phyloP scores from a whole-genome alignment of 2,329 filamentous ascomycete species.

The Pseudogymnoascus sp. region DNA sequence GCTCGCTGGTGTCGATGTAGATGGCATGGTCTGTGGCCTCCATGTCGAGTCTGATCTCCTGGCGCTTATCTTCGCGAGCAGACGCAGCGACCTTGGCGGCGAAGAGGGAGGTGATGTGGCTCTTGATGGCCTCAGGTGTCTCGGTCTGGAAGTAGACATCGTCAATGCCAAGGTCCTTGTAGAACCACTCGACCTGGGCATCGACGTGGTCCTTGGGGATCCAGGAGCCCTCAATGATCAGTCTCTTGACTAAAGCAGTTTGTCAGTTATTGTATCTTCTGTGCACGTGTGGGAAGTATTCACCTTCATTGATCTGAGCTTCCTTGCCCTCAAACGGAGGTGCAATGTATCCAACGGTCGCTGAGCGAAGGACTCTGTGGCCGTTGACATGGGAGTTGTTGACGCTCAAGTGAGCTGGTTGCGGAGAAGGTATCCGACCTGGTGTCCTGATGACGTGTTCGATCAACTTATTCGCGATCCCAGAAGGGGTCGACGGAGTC shows the following conservation, averaged over 20 bases:
- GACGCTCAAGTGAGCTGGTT: conserved; percentile 77
- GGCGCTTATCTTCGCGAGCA: conserved; percentile 83
- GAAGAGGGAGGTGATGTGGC: conserved; percentile 91
- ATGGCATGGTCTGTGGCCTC: conserved; percentile 91
- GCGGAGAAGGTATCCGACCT: conserved; percentile 59
- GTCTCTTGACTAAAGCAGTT: conserved; percentile 59
- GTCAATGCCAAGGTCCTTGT: conserved; percentile 93
- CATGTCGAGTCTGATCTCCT: conserved; percentile 94
- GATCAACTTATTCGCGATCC: conserved; percentile 17
- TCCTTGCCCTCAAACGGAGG: conserved; percentile 89
- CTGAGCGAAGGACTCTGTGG: conserved; percentile 72
- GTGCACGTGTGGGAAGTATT: conserved; percentile 7
- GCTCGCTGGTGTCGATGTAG: conserved; percentile 95
- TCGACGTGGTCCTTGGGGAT: conserved; percentile 79
- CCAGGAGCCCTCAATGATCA: conserved; percentile 73
- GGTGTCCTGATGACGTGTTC: conserved; percentile 25
- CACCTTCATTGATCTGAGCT: conserved; percentile 61
- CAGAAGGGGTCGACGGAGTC: neutral
- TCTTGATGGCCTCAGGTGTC: conserved; percentile 76
- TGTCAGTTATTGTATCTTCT: neutral
- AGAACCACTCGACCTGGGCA: conserved; percentile 90
- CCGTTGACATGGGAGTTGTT: conserved; percentile 39
- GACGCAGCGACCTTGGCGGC: conserved; percentile 93
- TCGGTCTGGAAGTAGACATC: conserved; percentile 97
- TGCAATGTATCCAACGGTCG: conserved; percentile 88